Evolutionary conservation across 352 stramenopile species (phyloP).

Genomic region (Phytophthora quininea): DNA sequence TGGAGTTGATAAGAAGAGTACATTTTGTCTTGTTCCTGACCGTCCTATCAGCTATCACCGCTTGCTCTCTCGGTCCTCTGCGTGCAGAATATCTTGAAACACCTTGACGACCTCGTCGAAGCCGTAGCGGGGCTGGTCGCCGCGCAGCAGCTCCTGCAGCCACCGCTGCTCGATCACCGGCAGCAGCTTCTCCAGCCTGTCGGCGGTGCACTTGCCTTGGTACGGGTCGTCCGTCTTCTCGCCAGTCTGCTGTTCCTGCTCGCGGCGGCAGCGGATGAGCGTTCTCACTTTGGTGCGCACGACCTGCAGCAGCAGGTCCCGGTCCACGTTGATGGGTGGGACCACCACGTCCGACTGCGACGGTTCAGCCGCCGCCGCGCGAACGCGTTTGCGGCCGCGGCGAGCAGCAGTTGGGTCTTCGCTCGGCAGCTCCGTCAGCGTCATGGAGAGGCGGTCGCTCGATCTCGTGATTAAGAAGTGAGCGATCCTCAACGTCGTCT

Average conservation of each 20-base stretch:
- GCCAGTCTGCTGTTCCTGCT: constrained; percentile 8
- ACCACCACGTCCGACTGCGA: constrained; percentile 19
- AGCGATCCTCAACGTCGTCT: too few relatives aligned
- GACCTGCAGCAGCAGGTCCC: constrained; percentile 47
- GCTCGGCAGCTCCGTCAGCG: constrained; percentile 21
- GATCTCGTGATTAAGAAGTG: too few relatives aligned
- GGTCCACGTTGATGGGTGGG: constrained; percentile 38
- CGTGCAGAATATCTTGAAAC: constrained; percentile 25
- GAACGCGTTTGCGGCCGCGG: constrained; percentile 14
- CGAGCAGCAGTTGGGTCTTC: constrained; percentile 11
- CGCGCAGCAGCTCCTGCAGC: constrained; percentile 34
- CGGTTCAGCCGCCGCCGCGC: not conserved
- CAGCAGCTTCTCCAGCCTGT: constrained; percentile 32
- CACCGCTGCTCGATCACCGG: constrained; percentile 37
- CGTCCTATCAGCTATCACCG: too few relatives aligned
- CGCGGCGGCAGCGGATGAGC: constrained; percentile 28
- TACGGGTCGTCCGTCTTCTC: constrained; percentile 9
- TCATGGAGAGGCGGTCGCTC: constrained; percentile 9
- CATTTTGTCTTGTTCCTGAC: constrained; percentile 3
- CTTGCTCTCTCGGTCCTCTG: too few relatives aligned
- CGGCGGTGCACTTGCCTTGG: constrained; percentile 18
- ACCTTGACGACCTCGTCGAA: constrained; percentile 41
- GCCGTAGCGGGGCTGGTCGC: constrained; percentile 36
- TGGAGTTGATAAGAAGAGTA: too few relatives aligned
- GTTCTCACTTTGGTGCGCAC: constrained; percentile 44